phyloP scores from a whole-genome alignment of 768 basidiomycete species.

The Suillus decipiens region DNA sequence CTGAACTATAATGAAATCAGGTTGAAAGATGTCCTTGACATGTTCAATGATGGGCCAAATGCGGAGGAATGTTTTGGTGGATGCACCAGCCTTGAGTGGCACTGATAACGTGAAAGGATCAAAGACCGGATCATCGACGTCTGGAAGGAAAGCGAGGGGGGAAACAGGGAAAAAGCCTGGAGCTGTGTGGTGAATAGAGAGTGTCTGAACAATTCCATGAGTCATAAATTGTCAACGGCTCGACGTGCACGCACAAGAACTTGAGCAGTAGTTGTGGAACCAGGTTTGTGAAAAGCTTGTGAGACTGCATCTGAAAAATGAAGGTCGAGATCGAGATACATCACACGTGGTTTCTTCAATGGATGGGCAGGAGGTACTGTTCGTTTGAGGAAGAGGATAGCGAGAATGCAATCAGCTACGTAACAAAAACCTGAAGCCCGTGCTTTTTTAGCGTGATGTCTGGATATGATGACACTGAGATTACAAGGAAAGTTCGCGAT shows the following conservation, averaged over 20 bases:
- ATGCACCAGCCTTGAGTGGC: conserved; percentile 75
- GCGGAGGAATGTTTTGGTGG: conserved; percentile 56
- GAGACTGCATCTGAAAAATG: conserved; percentile 92
- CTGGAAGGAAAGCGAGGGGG: conserved; percentile 48
- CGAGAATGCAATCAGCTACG: conserved; percentile 85
- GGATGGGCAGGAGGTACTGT: conserved; percentile 23
- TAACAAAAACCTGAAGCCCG: conserved; percentile 92
- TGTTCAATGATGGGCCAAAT: conserved; percentile 68
- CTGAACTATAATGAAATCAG: conserved; percentile 81
- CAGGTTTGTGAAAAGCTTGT: conserved; percentile 61
- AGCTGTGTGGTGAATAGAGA: conserved; percentile 83
- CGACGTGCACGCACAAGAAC: conserved; percentile 42
- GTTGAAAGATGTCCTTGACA: conserved; percentile 60
- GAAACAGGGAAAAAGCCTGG: conserved; percentile 85
- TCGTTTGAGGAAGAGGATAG: conserved; percentile 69
- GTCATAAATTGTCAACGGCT: background rate
- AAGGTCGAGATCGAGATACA: conserved; percentile 93
- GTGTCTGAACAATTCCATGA: conserved; percentile 45
- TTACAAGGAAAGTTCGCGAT: background rate
- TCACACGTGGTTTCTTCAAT: conserved; percentile 55
- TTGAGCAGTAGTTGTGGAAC: conserved; percentile 39
- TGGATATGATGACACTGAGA: conserved; percentile 22
- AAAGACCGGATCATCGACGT: conserved; percentile 31
- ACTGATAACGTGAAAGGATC: conserved; percentile 78
- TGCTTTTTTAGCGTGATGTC: conserved; percentile 83